phyloP scores from a whole-genome alignment of 176 grass and related monocot species.

The Phyllostachys edulis region DNA sequence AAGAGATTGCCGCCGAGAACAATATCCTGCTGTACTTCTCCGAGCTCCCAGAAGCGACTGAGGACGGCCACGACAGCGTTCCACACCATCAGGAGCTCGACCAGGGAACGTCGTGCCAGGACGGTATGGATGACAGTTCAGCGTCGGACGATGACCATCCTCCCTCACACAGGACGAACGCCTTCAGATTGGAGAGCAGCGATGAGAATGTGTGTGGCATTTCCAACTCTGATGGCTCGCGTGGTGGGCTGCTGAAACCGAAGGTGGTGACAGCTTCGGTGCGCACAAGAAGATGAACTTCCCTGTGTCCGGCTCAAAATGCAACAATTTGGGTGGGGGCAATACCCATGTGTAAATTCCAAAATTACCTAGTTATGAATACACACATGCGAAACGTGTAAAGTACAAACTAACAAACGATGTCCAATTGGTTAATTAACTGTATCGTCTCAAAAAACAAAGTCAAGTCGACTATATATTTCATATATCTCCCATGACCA shows the following conservation, averaged over 20 bases:
- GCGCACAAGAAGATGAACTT: conserved; percentile 19
- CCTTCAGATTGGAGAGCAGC: background rate
- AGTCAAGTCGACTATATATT: background rate
- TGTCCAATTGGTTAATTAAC: background rate
- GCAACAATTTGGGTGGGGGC: background rate
- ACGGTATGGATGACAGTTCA: conserved; percentile 8
- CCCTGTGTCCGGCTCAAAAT: background rate
- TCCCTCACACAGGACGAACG: background rate
- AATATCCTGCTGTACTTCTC: conserved; percentile 25
- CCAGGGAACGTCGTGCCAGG: background rate
- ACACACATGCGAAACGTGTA: background rate
- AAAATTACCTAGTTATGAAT: background rate
- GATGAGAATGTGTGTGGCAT: background rate
- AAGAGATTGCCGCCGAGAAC: conserved; percentile 36
- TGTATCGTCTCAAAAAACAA: background rate
- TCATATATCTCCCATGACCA: background rate
- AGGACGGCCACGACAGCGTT: background rate
- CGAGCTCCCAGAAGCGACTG: conserved; percentile 14
- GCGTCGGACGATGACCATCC: background rate
- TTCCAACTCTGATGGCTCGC: background rate
- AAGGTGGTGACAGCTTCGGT: conserved; percentile 3
- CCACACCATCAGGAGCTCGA: background rate
- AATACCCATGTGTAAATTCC: background rate
- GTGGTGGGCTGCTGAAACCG: background rate
- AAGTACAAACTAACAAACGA: background rate